Evolutionary conservation across 2,329 filamentous ascomycete species (phyloP).

Genomic region (Fusarium napiforme): DNA sequence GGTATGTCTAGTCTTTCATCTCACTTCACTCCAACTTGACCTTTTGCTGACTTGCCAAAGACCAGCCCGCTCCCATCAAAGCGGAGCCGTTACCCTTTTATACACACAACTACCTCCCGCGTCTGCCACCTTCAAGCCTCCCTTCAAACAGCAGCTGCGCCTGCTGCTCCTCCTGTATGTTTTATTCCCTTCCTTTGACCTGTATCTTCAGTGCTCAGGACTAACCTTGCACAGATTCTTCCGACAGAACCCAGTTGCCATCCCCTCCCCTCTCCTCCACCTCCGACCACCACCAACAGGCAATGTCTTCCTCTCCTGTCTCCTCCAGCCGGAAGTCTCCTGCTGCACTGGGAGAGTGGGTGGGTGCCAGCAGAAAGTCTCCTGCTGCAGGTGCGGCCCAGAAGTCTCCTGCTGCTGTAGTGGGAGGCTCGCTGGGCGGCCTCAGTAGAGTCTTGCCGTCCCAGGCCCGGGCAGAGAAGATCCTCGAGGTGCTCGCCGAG

Average conservation of each 20-base stretch:
- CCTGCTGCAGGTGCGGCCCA: background rate
- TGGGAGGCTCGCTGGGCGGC: background rate
- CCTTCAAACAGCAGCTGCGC: background rate
- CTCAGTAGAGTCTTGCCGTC: background rate
- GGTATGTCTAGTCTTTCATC: background rate
- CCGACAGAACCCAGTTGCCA: background rate
- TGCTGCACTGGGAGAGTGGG: background rate
- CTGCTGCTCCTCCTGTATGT: background rate
- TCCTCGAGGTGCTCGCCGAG: background rate
- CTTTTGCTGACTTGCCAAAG: background rate
- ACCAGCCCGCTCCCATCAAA: background rate
- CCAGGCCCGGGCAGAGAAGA: background rate
- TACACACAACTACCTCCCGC: background rate
- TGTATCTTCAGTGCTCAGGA: background rate
- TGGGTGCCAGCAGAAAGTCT: too few species aligned
- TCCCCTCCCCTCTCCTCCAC: background rate
- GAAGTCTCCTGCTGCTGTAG: background rate
- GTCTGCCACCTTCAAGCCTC: background rate
- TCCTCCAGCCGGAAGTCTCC: background rate
- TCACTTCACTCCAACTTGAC: background rate
- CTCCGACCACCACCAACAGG: background rate
- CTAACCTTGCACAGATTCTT: background rate
- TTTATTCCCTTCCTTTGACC: background rate
- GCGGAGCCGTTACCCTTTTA: background rate
- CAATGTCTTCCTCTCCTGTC: background rate